Evolutionary conservation across 2,329 filamentous ascomycete genomes (phyloP), one percentile per base, ranked within the genome.

Genomic region (Epichloe uncinata): DNA sequence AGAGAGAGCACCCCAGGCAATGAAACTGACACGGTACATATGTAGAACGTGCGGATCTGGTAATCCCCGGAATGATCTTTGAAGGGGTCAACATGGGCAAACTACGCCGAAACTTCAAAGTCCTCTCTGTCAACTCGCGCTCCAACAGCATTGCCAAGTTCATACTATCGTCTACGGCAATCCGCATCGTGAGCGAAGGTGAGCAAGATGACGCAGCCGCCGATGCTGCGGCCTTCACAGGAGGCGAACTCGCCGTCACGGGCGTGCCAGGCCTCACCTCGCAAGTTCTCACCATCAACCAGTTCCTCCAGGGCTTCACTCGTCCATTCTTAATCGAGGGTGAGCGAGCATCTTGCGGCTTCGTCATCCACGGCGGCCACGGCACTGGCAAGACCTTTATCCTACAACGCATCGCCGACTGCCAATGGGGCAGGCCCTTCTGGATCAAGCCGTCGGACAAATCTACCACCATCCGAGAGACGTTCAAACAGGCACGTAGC

Each of bases 341-440:
- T 50, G 59, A 68, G 55, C 56, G 60, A 33, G 64, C 59, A 56
- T 69, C 76, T 0, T 73, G 77, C 48, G 81, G 80, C 0, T 75
- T 93, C 37, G 73, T 93, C 22, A 72, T 96, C 4, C 83, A 94
- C 62, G 91, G 91, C 13, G 82, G 86, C 16, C 79, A 80, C 54
- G 90, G 91, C 11, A 94, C 87, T 0, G 91, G 91, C 22, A 96
- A 96, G 68, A 84, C 81, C 0, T 74, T 85, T 55, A 71, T 96
- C 0, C 69, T 96, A 1, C 65, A 83, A 15, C 77, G 78, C 34
- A 72, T 96, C 18, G 77, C 81, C 7, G 74, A 72, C 6, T 78
- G 81, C 0, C 75, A 74, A 51, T 95, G 88, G 86, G 79, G 78
- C 20, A 78, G 77, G 40, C 79, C 89, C 1, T 75, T 85, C 55